Evolutionary conservation across 2,329 filamentous ascomycete species (phyloP).

Genomic region (Emergomyces pasteurianus): DNA sequence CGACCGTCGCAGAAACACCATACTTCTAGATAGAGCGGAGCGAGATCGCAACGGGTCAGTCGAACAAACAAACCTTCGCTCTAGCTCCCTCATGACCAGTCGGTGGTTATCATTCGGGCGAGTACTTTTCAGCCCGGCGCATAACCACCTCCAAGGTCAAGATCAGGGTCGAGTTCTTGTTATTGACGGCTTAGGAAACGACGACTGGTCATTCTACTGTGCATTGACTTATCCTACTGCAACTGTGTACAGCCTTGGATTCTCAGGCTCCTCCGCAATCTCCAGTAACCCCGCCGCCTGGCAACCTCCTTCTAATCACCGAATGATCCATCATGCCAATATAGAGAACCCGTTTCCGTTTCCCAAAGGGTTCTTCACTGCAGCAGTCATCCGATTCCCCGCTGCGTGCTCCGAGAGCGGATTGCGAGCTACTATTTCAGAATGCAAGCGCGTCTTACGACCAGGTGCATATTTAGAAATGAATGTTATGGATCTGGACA

Average conservation of each 20-base stretch:
- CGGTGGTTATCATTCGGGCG: constrained; percentile 40
- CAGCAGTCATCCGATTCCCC: constrained; percentile 36
- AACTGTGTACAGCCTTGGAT: constrained; percentile 33
- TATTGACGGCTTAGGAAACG: constrained; percentile 39
- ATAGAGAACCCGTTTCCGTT: constrained; percentile 35
- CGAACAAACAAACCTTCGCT: constrained; percentile 36
- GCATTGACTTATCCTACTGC: constrained; percentile 37
- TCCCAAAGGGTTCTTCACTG: constrained; percentile 35
- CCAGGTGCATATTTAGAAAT: constrained; percentile 39
- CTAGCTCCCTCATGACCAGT: constrained; percentile 40
- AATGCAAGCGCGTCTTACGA: constrained; percentile 38
- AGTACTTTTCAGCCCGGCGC: constrained; percentile 39
- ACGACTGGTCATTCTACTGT: constrained; percentile 42
- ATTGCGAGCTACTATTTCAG: constrained; percentile 34
- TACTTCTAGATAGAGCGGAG: constrained; percentile 29
- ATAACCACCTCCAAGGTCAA: constrained; percentile 31
- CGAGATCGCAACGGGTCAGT: constrained; percentile 30
- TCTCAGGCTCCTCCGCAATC: constrained; percentile 21
- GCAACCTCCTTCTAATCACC: constrained; percentile 32
- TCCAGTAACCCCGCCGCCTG: constrained; percentile 30
- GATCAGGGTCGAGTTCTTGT: constrained; percentile 35
- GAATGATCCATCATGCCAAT: constrained; percentile 30
- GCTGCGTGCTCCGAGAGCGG: constrained; percentile 32
- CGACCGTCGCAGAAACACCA: constrained; percentile 22
- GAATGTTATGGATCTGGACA: constrained; percentile 38